Percentiles rank a stretch among this genome's conserved stretches.
phyloP scores from a whole-genome alignment of 208 protist genomes.

The Acanthamoeba royreba region DNA sequence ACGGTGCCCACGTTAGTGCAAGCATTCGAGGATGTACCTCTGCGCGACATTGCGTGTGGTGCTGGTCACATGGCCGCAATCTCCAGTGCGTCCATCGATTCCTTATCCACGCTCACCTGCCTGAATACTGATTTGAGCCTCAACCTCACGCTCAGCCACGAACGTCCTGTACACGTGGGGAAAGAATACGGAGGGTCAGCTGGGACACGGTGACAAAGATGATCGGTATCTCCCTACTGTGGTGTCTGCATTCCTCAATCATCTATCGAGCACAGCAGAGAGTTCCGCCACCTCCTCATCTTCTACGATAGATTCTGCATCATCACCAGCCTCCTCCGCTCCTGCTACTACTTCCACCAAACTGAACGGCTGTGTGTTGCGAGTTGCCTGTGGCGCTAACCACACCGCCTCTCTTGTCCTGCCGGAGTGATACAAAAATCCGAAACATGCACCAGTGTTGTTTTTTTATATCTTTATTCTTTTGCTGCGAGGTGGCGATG shows the following conservation, averaged over 20 bases:
- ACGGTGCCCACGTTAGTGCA: not conserved
- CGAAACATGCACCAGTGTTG: too few species aligned
- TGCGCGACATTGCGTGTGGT: not conserved
- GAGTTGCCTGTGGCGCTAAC: not conserved
- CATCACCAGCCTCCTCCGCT: too few species aligned
- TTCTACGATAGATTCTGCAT: too few species aligned
- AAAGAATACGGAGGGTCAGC: constrained; percentile 1
- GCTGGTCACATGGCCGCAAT: constrained; percentile 24
- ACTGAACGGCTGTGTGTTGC: not conserved
- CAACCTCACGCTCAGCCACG: not conserved
- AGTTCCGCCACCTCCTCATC: not conserved
- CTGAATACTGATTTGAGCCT: too few species aligned
- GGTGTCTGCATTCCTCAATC: not conserved
- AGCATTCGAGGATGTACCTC: not conserved
- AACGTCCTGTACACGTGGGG: constrained; percentile 9
- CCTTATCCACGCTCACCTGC: too few species aligned
- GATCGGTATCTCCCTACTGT: not conserved
- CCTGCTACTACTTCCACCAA: too few species aligned
- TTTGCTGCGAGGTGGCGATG: not conserved
- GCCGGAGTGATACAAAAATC: too few species aligned
- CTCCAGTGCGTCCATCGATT: not conserved
- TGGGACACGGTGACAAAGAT: not conserved
- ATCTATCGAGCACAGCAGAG: not conserved
- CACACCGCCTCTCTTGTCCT: not conserved
- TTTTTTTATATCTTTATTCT: not conserved